Base-by-base conservation (phyloP, 164 flowering plant species). In the Vitis riparia region DNA sequence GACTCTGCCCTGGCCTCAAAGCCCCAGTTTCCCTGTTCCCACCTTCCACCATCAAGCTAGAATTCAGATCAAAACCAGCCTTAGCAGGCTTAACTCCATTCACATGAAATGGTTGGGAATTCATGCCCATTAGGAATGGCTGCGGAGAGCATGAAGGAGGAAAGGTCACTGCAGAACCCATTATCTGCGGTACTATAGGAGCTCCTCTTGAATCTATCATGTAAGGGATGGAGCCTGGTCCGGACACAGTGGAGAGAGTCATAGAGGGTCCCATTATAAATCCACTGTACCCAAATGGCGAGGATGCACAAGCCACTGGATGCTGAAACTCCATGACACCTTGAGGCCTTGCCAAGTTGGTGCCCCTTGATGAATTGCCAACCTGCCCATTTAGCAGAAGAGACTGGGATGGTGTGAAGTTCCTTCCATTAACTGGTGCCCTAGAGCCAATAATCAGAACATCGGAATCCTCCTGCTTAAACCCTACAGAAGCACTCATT, bases 191-290 rank as follows among this genome's bases (percentile, higher is more conserved):
- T 44, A 76, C 59, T 37, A 83, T 75, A 16, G 85, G 79, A 47
- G 76, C 66, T 74, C 84, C 90, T 61, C 87, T 77, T 11, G 89
- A 74, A 80, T 89, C 89, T 9, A 86, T 75, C 86, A 80, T 82
- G 76, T 78, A 84, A 37, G 87, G 84, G 60, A 81, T 53, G 30
- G 81, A 67, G 17, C 78, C 78, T 32, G 81, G 65, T 64, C 85
- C 82, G 67, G 81, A 87, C 66, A 82, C 32, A 5, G 77, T 63
- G 0, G 84, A 37, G 0, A 37, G 44, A 37, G 44, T 37, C 44
- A 37, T 37, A 6, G 44, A 37, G 7, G 44, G 44, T 37, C 44
- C 44, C 44, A 37, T 37, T 3, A 37, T 37, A 37, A 37, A 37
- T 0, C 44, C 44, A 6, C 6, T 37, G 44, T 37, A 37, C 44